A percentile compares a stretch with the other conserved stretches of the same genome.
phyloP scores from a whole-genome alignment of 2,329 filamentous ascomycete genomes.

The Monilinia fructicola region DNA sequence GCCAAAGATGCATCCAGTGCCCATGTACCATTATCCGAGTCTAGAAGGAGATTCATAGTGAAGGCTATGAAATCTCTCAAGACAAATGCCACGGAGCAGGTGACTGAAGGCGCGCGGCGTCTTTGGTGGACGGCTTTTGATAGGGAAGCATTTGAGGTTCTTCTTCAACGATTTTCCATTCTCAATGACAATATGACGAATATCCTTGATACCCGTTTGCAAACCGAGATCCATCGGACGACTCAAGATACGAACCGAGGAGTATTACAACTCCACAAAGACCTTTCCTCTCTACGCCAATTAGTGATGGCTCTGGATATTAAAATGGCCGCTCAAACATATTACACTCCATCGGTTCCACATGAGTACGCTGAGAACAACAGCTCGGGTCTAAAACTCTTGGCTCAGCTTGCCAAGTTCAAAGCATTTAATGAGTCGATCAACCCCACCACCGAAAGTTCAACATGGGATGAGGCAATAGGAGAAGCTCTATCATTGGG shows the following conservation, averaged over 20 bases:
- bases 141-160: conserved; percentile 47
- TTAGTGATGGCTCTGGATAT: conserved; percentile 49
- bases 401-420: conserved; percentile 50
- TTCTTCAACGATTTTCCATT: conserved; percentile 47
- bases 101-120: conserved; percentile 36
- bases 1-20: conserved; percentile 48
- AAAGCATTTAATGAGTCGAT: conserved; percentile 53
- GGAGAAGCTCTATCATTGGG: conserved; percentile 45
- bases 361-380: conserved; percentile 40
- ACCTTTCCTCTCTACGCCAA: conserved; percentile 48
- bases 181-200: conserved; percentile 52
- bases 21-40: conserved; percentile 47
- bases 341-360: conserved; percentile 21
- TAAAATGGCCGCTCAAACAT: conserved; percentile 42
- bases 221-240: conserved; percentile 49
- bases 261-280: conserved; percentile 49
- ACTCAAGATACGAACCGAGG: conserved; percentile 51
- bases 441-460: conserved; percentile 39
- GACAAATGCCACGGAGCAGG: conserved; percentile 40
- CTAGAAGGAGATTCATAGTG: conserved; percentile 47
- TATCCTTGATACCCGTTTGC: conserved; percentile 48
- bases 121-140: conserved; percentile 50
- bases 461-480: conserved; percentile 43
- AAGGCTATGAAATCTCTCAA: conserved; percentile 46
- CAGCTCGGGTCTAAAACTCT: conserved; percentile 44